These are phyloP conservation scores for Malassezia furfur DNA, from an alignment of 1,284 basidiomycete species.

Conservation along the genomic window DNA sequence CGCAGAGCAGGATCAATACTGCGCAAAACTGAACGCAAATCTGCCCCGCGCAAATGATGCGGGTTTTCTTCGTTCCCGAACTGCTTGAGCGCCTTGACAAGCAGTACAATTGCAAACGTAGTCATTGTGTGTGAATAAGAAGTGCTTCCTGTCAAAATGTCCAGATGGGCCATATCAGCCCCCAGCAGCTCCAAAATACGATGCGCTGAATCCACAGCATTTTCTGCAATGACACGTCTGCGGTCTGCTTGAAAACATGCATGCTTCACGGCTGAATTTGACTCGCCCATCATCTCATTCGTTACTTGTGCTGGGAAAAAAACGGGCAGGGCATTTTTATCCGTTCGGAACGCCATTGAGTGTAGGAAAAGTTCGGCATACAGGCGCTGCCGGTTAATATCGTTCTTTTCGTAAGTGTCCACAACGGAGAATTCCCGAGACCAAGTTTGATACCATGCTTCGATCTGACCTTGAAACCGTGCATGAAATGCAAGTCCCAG, in stretches of 20 bases:
- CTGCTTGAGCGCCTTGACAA: not conserved
- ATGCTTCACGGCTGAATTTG: not conserved
- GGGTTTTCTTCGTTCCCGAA: not conserved
- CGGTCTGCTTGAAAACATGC: not conserved
- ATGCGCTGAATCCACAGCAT: not conserved
- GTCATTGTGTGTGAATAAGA: conserved; percentile 3
- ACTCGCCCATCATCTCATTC: not conserved
- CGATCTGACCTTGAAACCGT: not conserved
- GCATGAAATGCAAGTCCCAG: not conserved
- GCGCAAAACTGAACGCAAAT: not conserved
- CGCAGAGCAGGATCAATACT: not conserved
- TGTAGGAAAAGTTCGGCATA: conserved; percentile 8
- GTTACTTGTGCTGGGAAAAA: not conserved
- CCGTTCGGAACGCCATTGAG: conserved; percentile 2
- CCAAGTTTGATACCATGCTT: not conserved
- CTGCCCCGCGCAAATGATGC: not conserved
- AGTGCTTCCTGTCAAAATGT: not conserved
- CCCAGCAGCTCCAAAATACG: not conserved
- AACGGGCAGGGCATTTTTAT: not conserved
- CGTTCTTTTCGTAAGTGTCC: not conserved
- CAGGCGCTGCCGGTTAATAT: not conserved
- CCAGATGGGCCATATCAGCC: not conserved
- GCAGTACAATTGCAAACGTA: not conserved
- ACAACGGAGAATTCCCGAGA: not conserved
- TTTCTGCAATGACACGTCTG: not conserved